Base-by-base conservation (phyloP, 306 rosid genomes). In the Cicer bijugum region DNA sequence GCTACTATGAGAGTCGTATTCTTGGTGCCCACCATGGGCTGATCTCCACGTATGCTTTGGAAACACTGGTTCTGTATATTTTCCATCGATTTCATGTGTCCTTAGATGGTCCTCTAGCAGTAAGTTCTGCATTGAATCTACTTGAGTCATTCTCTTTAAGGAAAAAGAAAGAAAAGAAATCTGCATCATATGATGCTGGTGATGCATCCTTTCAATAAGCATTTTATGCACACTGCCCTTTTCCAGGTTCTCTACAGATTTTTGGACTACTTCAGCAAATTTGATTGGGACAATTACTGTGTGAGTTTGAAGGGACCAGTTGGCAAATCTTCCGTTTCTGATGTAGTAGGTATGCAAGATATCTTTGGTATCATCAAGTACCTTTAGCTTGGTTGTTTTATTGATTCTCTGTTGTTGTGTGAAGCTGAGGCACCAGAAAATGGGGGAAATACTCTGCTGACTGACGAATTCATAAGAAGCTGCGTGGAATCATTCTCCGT, bases 11-110 rank as follows among this genome's bases (percentile, higher is more conserved):
- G 85, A 92, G 98, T 63, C 94, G 98, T 42, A 77, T 92, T 75
- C 94, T 92, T 14, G 98, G 98, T 67, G 92, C 96, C 15, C 96
- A 86, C 81, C 96, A 92, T 78, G 96, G 96, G 55, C 84, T 92
- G 84, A 88, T 92, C 53, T 92, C 98, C 67, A 92, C 98, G 37
- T 92, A 88, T 83, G 98, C 98, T 69, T 80, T 92, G 86, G 98
- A 92, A 83, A 90, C 95, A 38, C 71, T 92, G 76, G 89, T 92
- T 72, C 87, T 92, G 60, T 90, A 90, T 84, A 77, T 92, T 73
- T 92, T 92, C 83, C 91, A 92, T 80, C 86, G 77, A 75, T 92
- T 87, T 66, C 92, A 88, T 72, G 80, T 82, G 48, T 83, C 86
- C 58, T 78, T 90, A 72, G 86, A 84, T 83, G 95, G 88, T 72